Conservation (phyloP, 257 asterid genomes). For the Thymus quinquecostatus region DNA sequence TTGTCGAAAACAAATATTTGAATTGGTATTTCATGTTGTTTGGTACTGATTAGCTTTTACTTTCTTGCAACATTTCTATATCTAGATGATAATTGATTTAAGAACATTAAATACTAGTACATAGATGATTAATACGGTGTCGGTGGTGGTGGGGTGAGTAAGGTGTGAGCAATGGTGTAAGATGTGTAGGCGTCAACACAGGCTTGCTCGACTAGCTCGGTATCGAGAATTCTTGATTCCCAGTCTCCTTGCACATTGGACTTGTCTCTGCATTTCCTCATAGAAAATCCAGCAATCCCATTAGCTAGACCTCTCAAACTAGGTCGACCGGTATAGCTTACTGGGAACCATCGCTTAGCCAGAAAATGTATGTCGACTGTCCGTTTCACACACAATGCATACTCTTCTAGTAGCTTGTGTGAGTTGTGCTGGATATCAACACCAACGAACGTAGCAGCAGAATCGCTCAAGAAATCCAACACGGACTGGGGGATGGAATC, state of each 20-base stretch:
- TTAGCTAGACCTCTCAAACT: slow-evolving; percentile 38
- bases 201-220: slow-evolving; percentile 39
- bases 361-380: slow-evolving; percentile 38
- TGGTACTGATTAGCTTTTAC: not conserved
- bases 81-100: no score
- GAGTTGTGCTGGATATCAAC: slow-evolving; percentile 29
- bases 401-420: slow-evolving; percentile 30
- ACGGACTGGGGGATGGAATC: slow-evolving; percentile 26
- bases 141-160: slow-evolving; percentile 12
- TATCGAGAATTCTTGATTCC: slow-evolving; percentile 39
- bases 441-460: slow-evolving; percentile 35
- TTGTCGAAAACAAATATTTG: not conserved
- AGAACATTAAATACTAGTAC: not conserved
- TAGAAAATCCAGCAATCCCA: slow-evolving; percentile 36
- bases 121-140: not conserved
- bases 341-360: slow-evolving; percentile 39
- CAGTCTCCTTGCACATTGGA: slow-evolving; percentile 25
- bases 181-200: slow-evolving; percentile 41
- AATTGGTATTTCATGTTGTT: not conserved
- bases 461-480: slow-evolving; percentile 24
- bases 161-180: slow-evolving; percentile 37
- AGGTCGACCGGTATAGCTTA: slow-evolving; percentile 39
- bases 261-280: slow-evolving; percentile 5
- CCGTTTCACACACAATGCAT: slow-evolving; percentile 15
- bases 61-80: not conserved